A percentile compares a stretch with the other conserved stretches of the same genome.
Conservation (phyloP, 176 grass and related monocot species). For the Eragrostis nindensis region DNA sequence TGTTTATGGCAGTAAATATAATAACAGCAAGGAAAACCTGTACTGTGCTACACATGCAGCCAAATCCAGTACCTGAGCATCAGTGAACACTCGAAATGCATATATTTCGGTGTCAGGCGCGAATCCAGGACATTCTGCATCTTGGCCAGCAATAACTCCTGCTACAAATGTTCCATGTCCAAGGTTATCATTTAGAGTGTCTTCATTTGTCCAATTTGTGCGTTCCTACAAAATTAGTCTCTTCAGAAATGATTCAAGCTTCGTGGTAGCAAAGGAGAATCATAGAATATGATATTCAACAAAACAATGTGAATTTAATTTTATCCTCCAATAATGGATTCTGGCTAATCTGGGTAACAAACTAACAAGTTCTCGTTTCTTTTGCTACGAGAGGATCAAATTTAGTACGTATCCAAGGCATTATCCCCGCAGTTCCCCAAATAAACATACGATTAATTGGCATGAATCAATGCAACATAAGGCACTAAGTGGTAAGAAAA, state of each 20-base stretch:
- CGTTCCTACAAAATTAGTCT: slow-evolving; percentile 72
- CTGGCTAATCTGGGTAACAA: slow-evolving; percentile 27
- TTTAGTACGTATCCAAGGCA: slow-evolving; percentile 12
- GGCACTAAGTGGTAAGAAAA: not conserved
- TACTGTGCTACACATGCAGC: slow-evolving; percentile 29
- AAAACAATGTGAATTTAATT: slow-evolving; percentile 23
- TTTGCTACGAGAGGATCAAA: slow-evolving; percentile 23
- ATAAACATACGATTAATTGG: not conserved
- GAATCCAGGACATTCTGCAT: slow-evolving; percentile 91
- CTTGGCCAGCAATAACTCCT: slow-evolving; percentile 96
- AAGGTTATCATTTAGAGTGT: slow-evolving; percentile 97
- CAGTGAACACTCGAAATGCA: slow-evolving; percentile 97
- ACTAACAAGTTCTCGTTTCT: slow-evolving; percentile 12
- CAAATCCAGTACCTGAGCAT: slow-evolving; percentile 88
- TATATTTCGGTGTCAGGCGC: slow-evolving; percentile 97
- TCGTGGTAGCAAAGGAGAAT: slow-evolving; percentile 15
- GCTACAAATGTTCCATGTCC: slow-evolving; percentile 98
- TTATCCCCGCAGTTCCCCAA: not conserved
- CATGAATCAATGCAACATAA: slow-evolving; percentile 33
- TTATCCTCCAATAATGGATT: slow-evolving; percentile 24
- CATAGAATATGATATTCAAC: slow-evolving; percentile 19
- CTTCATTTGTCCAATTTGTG: slow-evolving; percentile 99
- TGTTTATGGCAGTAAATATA: not conserved
- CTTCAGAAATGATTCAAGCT: slow-evolving; percentile 36
- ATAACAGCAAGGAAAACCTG: not conserved